Evolutionary conservation across 225 moss, liverwort and hornwort species (phyloP).

Genomic region (Pleurozium schreberi): DNA sequence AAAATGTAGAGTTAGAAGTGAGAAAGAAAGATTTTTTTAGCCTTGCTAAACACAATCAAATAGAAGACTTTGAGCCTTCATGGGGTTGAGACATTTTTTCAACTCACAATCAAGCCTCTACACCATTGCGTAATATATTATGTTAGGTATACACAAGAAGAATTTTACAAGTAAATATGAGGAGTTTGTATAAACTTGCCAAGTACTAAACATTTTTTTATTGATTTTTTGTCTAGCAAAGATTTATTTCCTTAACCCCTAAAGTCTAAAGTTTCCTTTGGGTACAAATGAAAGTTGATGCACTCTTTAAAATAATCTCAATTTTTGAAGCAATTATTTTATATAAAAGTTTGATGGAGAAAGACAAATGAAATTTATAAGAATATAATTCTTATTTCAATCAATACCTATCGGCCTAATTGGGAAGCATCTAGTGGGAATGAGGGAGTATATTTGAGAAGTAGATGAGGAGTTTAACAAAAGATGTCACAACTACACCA

Average conservation of each 20-base stretch:
- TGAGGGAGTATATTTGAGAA: no score
- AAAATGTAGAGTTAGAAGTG: neutral
- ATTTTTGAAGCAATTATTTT: neutral
- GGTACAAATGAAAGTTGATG: accelerated
- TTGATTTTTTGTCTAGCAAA: neutral
- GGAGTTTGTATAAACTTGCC: neutral
- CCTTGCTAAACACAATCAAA: accelerated
- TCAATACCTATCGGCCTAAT: no score
- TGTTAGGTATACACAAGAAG: neutral
- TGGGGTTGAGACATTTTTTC: neutral
- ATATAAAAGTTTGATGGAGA: accelerated
- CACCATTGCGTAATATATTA: neutral
- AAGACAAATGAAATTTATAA: neutral
- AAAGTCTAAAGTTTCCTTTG: accelerated
- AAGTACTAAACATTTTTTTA: neutral
- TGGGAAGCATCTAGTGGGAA: no score
- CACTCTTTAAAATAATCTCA: neutral
- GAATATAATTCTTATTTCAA: neutral
- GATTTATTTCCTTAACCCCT: neutral
- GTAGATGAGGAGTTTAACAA: neutral
- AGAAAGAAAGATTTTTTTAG: neutral
- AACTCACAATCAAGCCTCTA: neutral
- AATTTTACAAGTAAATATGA: neutral
- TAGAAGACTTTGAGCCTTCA: neutral
- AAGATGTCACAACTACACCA: neutral